phyloP scores from a whole-genome alignment of 306 rosid genomes.

The Rosa rugosa region DNA sequence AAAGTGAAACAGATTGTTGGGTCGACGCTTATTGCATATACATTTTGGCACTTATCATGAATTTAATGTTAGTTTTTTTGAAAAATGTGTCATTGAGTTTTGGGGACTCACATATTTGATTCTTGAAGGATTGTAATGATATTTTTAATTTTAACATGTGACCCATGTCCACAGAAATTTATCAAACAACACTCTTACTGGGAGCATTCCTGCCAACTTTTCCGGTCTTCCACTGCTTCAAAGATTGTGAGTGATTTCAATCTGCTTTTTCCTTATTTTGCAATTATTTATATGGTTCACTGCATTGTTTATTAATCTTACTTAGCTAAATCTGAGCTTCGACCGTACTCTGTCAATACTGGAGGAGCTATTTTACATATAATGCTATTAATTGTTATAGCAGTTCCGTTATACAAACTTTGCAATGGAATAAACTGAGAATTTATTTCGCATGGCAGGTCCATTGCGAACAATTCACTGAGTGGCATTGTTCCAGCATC shows the following conservation, averaged over 20 bases:
- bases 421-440: conserved; percentile 8
- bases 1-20: conserved; percentile 95
- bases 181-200: conserved; percentile 74
- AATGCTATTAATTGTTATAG: conserved; percentile 1
- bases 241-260: conserved; percentile 53
- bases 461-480: conserved; percentile 73
- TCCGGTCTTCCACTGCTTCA: conserved; percentile 65
- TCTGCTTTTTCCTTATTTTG: conserved; percentile 11
- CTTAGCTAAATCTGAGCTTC: background rate
- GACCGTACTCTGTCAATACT: background rate
- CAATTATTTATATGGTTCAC: conserved; percentile 6
- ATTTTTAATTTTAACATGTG: background rate
- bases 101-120: background rate
- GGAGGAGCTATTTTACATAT: background rate
- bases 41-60: background rate
- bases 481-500: conserved; percentile 58
- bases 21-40: conserved; percentile 56
- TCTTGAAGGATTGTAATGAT: background rate
- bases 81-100: background rate
- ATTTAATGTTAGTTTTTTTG: background rate
- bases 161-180: conserved; percentile 50
- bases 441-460: conserved; percentile 57
- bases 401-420: conserved; percentile 16
- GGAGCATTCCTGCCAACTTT: conserved; percentile 61
- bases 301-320: background rate